Conservation (phyloP, 2,329 filamentous ascomycete genomes). For the Lizonia empirigonia region DNA sequence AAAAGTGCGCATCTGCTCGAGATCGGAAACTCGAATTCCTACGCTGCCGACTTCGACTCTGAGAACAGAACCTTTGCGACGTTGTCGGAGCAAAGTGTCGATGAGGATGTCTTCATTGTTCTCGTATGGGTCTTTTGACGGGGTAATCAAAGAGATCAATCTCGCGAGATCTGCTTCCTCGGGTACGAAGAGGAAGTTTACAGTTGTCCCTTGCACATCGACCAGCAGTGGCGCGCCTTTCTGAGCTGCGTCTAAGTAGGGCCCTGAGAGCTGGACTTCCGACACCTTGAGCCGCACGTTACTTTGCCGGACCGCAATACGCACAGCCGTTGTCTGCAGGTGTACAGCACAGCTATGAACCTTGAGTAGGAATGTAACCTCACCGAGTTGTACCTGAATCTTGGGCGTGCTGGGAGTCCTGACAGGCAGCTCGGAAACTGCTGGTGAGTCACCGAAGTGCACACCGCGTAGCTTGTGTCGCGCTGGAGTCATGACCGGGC, state of each 20-base stretch:
- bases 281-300: slow-evolving; percentile 75
- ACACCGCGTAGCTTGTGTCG: slow-evolving; percentile 55
- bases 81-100: slow-evolving; percentile 84
- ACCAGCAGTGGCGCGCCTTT: slow-evolving; percentile 66
- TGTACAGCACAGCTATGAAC: slow-evolving; percentile 77
- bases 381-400: slow-evolving; percentile 76
- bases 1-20: slow-evolving; percentile 70
- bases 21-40: slow-evolving; percentile 65
- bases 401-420: slow-evolving; percentile 56
- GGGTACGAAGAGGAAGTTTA: slow-evolving; percentile 73
- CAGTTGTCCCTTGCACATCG: slow-evolving; percentile 68
- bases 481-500: slow-evolving; percentile 39
- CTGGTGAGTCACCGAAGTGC: slow-evolving; percentile 60
- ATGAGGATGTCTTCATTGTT: slow-evolving; percentile 93
- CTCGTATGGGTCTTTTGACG: slow-evolving; percentile 88
- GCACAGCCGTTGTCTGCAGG: slow-evolving; percentile 80
- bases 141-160: slow-evolving; percentile 83
- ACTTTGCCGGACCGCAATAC: slow-evolving; percentile 75
- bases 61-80: slow-evolving; percentile 83
- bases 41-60: slow-evolving; percentile 70
- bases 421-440: slow-evolving; percentile 26
- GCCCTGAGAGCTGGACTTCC: slow-evolving; percentile 75
- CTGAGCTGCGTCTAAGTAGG: slow-evolving; percentile 61
- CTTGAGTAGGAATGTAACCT: slow-evolving; percentile 74
- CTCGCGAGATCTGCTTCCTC: slow-evolving; percentile 81